Conservation (phyloP, 371 early-diverging fungal species). For the Parasitella parasitica region DNA sequence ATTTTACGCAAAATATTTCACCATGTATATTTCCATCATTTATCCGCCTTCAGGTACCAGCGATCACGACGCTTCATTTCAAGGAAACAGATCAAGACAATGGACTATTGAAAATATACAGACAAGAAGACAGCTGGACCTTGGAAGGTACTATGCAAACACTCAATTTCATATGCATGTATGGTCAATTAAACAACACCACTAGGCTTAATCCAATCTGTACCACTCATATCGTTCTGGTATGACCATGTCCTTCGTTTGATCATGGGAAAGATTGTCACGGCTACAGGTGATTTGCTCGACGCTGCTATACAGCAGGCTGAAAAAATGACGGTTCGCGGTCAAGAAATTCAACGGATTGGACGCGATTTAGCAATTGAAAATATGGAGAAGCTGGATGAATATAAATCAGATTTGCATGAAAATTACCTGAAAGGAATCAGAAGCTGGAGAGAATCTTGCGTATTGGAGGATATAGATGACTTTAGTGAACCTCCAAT, state of each 20-base stretch:
- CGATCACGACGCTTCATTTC: constrained; percentile 56
- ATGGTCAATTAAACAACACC: not conserved
- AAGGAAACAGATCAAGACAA: constrained; percentile 48
- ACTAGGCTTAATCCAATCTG: constrained; percentile 56
- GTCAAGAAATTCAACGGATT: constrained; percentile 44
- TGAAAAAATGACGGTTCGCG: constrained; percentile 41
- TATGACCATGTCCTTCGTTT: constrained; percentile 64
- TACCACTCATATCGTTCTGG: constrained; percentile 67
- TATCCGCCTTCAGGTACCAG: constrained; percentile 48
- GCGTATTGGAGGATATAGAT: not conserved
- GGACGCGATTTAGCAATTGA: constrained; percentile 45
- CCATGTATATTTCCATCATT: constrained; percentile 52
- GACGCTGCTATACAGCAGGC: constrained; percentile 55
- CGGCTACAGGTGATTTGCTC: constrained; percentile 59
- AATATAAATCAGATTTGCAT: constrained; percentile 41
- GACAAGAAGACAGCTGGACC: constrained; percentile 66
- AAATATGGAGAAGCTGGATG: constrained; percentile 47
- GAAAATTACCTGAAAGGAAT: constrained; percentile 43
- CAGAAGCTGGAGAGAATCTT: constrained; percentile 36
- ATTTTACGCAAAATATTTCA: constrained; percentile 52
- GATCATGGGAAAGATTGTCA: constrained; percentile 53
- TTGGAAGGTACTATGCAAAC: constrained; percentile 42
- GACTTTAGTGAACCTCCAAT: not conserved
- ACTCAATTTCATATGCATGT: not conserved
- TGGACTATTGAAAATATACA: constrained; percentile 54